phyloP scores from a whole-genome alignment of 768 basidiomycete genomes.

The Mycena rosella region DNA sequence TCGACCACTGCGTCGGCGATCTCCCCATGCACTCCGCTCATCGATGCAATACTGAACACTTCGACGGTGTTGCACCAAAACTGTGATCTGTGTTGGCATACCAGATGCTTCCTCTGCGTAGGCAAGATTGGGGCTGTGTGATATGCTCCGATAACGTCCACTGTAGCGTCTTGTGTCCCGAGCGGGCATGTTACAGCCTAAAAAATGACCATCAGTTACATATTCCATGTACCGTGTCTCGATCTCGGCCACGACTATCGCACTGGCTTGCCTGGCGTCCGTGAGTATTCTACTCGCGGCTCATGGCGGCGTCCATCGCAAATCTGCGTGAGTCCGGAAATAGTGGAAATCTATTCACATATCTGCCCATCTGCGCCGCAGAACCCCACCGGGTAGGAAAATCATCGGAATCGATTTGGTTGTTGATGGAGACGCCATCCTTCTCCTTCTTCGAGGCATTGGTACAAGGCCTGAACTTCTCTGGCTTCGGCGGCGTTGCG shows the following conservation, averaged over 20 bases:
- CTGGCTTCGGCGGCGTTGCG: constrained; percentile 23
- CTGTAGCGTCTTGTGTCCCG: constrained; percentile 2
- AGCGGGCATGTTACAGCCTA: not conserved
- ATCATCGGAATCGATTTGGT: constrained; percentile 39
- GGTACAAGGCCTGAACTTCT: constrained; percentile 37
- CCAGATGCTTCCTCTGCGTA: not conserved
- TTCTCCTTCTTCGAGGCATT: constrained; percentile 34
- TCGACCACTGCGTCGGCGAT: constrained; percentile 12
- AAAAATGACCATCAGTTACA: constrained; percentile 3
- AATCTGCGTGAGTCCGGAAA: too few species aligned
- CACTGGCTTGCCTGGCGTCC: too few species aligned
- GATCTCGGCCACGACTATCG: too few species aligned
- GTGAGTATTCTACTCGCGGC: too few species aligned
- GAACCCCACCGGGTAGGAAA: constrained; percentile 42
- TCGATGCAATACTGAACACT: constrained; percentile 4
- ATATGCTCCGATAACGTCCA: constrained; percentile 2
- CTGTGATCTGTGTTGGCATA: constrained; percentile 1
- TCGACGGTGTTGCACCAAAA: constrained; percentile 14
- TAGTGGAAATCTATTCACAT: not conserved
- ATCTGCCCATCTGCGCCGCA: constrained; percentile 20
- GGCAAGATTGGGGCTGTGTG: constrained; percentile 2
- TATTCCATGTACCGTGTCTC: constrained; percentile 4
- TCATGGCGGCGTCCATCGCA: too few species aligned
- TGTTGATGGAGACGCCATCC: constrained; percentile 37
- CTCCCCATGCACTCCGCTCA: constrained; percentile 14